Evolutionary conservation across 371 early-diverging fungal genomes (phyloP), one percentile per base, ranked within the genome.

Genomic region (Circinella umbellata): DNA sequence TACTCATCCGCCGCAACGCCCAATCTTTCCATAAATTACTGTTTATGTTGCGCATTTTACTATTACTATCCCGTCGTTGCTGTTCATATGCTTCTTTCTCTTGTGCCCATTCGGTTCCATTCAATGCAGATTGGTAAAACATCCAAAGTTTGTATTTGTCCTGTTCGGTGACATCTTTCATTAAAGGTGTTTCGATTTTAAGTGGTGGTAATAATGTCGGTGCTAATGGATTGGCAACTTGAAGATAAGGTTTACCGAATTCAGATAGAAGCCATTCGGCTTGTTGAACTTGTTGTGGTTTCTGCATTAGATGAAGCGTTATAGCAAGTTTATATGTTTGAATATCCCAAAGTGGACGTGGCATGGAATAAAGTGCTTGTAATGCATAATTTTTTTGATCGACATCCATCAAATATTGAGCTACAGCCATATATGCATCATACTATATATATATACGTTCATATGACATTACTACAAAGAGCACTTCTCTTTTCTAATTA

Each of bases 351-450:
- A 67, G 65, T 62, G 62, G 35, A 10, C 83, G 67, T 10, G 77
- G 78, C 57, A 82, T 63, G 1, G 79, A 61, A 42, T 82, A 82
- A 55, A 82, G 72, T n/a, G 78, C 79, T 63, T 78, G 76, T 17
- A 80, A 64, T 38, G 83, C 79, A 11, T 80, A 63, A 4, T 51
- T 11, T 9, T 66, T 39, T 13, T 75, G 65, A 7, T 71, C 39
- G 34, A 54, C 54, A 48, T 80, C 75, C 47, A 80, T 54, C 38
- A 82, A 51, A 18, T 46, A 49, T 8, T 67, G 70, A 13, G 73
- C 73, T 4, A 82, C 70, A 4, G 70, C 66, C 7, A 76, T 27
- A 69, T 82, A 75, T 0, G 77, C 77, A 1, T 71, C 72, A 57
- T 67, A 72, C 72, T 73, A 71, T 42, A 8, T 6, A 8, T 6